phyloP scores from a whole-genome alignment of 2,329 filamentous ascomycete genomes.

The Fusarium sp. region DNA sequence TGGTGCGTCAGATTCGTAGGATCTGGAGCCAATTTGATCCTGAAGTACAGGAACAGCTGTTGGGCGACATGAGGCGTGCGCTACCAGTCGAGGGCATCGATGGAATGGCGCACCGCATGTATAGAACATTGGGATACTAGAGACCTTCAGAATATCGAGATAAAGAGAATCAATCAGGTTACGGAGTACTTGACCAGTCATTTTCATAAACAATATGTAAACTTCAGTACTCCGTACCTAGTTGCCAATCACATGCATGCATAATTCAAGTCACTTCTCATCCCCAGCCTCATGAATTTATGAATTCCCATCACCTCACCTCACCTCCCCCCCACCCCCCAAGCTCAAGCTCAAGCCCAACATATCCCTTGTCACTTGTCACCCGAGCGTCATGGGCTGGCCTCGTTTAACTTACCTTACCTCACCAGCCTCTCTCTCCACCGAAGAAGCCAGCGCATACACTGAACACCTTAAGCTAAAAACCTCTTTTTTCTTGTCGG shows the following conservation, averaged over 20 bases:
- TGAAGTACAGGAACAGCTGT: slow-evolving; percentile 36
- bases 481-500: slow-evolving; percentile 13
- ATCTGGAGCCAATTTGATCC: slow-evolving; percentile 45
- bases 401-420: slow-evolving; percentile 33
- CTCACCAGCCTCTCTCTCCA: slow-evolving; percentile 43
- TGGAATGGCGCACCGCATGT: slow-evolving; percentile 41
- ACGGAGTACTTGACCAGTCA: slow-evolving; percentile 11
- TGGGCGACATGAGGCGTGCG: slow-evolving; percentile 35
- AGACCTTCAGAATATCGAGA: not conserved
- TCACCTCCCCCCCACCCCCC: slow-evolving; percentile 35
- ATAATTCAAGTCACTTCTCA: slow-evolving; percentile 21
- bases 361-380: slow-evolving; percentile 33
- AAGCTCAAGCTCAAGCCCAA: slow-evolving; percentile 13
- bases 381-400: slow-evolving; percentile 45
- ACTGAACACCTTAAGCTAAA: slow-evolving; percentile 21
- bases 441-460: slow-evolving; percentile 34
- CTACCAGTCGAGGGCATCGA: slow-evolving; percentile 21
- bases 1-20: slow-evolving; percentile 30
- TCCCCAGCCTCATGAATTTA: slow-evolving; percentile 46
- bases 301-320: slow-evolving; percentile 32
- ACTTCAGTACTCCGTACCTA: slow-evolving; percentile 35
- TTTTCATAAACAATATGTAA: slow-evolving; percentile 20
- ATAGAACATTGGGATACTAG: slow-evolving; percentile 36
- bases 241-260: slow-evolving; percentile 37
- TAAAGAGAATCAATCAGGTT: slow-evolving; percentile 4